Evolutionary conservation across 495 filamentous ascomycete species (phyloP).

Genomic region (Glutinoglossum americanum): DNA sequence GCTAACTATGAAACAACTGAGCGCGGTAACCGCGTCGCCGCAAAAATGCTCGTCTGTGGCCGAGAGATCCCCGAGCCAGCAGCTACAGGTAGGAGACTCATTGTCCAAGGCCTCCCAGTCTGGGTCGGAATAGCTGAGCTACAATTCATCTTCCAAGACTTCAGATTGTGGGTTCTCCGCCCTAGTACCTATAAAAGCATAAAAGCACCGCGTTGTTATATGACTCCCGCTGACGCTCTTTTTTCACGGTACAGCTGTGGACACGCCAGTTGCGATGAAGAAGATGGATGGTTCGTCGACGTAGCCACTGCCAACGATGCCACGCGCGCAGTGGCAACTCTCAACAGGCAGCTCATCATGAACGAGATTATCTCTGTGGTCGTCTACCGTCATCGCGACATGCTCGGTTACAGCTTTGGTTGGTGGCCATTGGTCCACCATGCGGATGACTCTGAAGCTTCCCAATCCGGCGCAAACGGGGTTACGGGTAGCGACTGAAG

Average conservation of each 20-base stretch:
- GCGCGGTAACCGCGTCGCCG: not conserved
- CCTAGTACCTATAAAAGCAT: too few relatives aligned
- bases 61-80: not conserved
- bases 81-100: not conserved
- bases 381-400: not conserved
- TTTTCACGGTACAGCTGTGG: too few relatives aligned
- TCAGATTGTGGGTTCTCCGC: not conserved
- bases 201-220: too few relatives aligned
- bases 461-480: too few relatives aligned
- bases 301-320: not conserved
- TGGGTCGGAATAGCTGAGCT: not conserved
- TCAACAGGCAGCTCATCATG: not conserved
- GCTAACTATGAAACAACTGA: too few relatives aligned
- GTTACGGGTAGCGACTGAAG: too few relatives aligned
- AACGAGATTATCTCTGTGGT: not conserved
- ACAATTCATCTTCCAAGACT: not conserved
- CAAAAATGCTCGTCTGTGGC: not conserved
- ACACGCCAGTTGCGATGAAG: not conserved
- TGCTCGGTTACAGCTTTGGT: not conserved
- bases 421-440: too few relatives aligned
- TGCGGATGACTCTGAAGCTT: too few relatives aligned
- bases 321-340: not conserved
- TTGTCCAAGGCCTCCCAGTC: not conserved
- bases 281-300: not conserved
- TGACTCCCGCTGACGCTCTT: not conserved